Base-by-base conservation (phyloP, 106 monocot genomes). In the Apostasia shenzhenica region DNA sequence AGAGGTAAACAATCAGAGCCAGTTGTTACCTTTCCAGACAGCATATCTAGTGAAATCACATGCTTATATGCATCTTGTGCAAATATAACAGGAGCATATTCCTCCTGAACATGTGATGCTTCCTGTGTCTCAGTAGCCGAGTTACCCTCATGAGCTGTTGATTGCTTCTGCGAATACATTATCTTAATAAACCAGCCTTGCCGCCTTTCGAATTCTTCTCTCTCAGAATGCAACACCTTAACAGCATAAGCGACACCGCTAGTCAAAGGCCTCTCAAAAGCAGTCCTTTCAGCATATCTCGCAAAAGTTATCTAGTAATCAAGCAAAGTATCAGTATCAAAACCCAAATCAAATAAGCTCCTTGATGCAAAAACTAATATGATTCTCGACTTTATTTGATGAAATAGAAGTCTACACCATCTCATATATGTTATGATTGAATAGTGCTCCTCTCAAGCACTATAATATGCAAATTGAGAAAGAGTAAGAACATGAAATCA, bases 241-340 rank as follows among this genome's bases (percentile, higher is more conserved):
- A 99, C 97, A 61, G 89, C 97, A 75, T 99, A 99, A 53, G 97
- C 97, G 48, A 99, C 92, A 54, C 97, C 89, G 48, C 97, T 92
- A 10, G 97, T 99, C 68, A 99, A 71, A 26, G 97, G 97, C 72
- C 97, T 80, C 70, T 99, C 97, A 60, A 92, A 99, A 12, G 92
- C 82, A 64, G 97, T 99, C 71, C 92, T 84, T 63, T 92, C 92
- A 5, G 97, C 87, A 72, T 92, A 99, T 59, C 83, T 82, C 41
- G 97, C 92, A 70, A 99, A 99, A 41, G 97, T 92, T 41, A 55
- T 68, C 97, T 99, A 82, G 68, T 74, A 8, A 75, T 26, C 9
- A 55, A 55, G 1, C 38, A 70, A 48, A 59, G 6, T 43, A 41
- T 61, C 9, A 43, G 41, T 64, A 64, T 64, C 44, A 8, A 47